These are phyloP conservation scores for Flaveria bidentis DNA, from an alignment of 129 eudicot genomes.

Conservation along the genomic window DNA sequence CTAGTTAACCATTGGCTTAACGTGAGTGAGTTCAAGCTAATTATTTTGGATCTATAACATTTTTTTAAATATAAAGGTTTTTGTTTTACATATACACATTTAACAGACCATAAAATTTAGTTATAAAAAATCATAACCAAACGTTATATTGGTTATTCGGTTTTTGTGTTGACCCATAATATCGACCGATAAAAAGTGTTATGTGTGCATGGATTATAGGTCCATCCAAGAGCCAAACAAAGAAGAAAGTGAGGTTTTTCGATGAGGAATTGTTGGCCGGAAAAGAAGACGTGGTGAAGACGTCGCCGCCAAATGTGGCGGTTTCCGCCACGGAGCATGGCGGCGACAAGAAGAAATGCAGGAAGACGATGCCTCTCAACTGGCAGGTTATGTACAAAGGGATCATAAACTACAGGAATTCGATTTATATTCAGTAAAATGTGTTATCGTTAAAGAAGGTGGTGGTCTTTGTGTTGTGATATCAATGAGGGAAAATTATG, in stretches of 20 bases:
- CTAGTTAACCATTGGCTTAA: too few relatives aligned
- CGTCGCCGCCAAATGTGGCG: background rate
- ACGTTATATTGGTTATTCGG: too few relatives aligned
- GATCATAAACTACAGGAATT: slow-evolving; percentile 54
- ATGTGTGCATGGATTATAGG: slow-evolving; percentile 34
- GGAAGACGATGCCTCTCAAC: slow-evolving; percentile 62
- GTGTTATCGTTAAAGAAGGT: slow-evolving; percentile 21
- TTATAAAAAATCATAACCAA: background rate
- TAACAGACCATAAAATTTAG: too few relatives aligned
- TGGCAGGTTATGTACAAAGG: slow-evolving; percentile 86
- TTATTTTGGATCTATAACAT: too few relatives aligned
- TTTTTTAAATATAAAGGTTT: too few relatives aligned
- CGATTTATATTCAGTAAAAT: slow-evolving; percentile 27
- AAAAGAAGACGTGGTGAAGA: slow-evolving; percentile 12
- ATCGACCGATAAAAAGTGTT: background rate
- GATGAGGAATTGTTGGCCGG: slow-evolving; percentile 20
- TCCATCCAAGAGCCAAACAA: slow-evolving; percentile 37
- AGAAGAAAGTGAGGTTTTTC: slow-evolving; percentile 74
- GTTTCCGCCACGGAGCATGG: slow-evolving; percentile 13
- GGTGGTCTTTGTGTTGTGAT: slow-evolving; percentile 25
- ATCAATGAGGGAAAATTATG: slow-evolving; percentile 37
- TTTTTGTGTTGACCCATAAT: too few relatives aligned
- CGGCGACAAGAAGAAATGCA: slow-evolving; percentile 37
- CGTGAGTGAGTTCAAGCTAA: too few relatives aligned
- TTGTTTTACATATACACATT: too few relatives aligned